Evolutionary conservation across 164 flowering plant species (phyloP).

Genomic region (Paratinospora sagittata): DNA sequence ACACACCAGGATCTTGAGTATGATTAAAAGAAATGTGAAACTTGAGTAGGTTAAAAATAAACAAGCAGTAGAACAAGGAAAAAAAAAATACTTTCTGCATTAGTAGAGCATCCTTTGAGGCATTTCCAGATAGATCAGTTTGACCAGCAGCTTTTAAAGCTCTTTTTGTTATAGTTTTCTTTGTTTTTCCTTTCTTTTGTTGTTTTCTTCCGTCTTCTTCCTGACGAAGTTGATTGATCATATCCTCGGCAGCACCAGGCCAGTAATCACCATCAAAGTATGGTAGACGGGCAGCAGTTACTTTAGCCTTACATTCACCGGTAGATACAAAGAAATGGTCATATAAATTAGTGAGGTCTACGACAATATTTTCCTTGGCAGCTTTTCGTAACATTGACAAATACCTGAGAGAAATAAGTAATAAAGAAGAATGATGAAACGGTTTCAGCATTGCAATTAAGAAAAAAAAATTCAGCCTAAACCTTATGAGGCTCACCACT

Average conservation of each 20-base stretch:
- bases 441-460: conserved; percentile 2
- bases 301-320: conserved; percentile 91
- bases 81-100: conserved; percentile 73
- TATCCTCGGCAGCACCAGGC: conserved; percentile 99
- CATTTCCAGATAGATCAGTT: conserved; percentile 81
- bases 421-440: neutral
- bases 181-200: conserved; percentile 74
- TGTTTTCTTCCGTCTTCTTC: conserved; percentile 90
- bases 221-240: conserved; percentile 76
- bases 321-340: conserved; percentile 81
- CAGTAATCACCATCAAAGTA: conserved; percentile 99
- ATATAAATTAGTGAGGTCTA: conserved; percentile 78
- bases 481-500: conserved; percentile 58
- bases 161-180: conserved; percentile 85
- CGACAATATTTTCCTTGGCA: conserved; percentile 72
- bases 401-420: conserved; percentile 59
- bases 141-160: conserved; percentile 95
- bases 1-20: neutral
- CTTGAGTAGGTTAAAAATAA: neutral
- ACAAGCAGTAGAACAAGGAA: neutral
- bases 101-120: conserved; percentile 78
- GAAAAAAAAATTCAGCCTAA: conserved; percentile 1
- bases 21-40: neutral
- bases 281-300: conserved; percentile 94
- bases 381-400: conserved; percentile 90